Evolutionary conservation across 179 eudicot species (phyloP).

Genomic region (Patellifolia procumbens): DNA sequence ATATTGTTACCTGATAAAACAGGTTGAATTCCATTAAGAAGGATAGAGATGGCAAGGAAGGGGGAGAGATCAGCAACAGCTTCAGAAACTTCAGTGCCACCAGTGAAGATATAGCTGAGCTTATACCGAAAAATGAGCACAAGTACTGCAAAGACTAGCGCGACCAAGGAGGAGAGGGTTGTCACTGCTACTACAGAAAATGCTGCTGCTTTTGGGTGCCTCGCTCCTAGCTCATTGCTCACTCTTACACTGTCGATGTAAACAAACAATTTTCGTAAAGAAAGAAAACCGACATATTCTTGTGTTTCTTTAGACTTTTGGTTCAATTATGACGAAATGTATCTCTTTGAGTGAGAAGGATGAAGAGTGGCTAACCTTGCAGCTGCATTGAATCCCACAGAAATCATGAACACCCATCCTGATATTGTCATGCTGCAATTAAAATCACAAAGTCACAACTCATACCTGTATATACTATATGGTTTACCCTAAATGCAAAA

Average conservation of each 20-base stretch:
- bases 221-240: constrained; percentile 60
- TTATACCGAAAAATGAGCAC: constrained; percentile 44
- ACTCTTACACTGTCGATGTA: constrained; percentile 52
- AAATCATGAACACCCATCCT: constrained; percentile 59
- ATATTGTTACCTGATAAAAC: constrained; percentile 40
- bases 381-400: constrained; percentile 60
- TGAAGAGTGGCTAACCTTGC: constrained; percentile 40
- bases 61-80: constrained; percentile 60
- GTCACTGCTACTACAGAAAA: constrained; percentile 52
- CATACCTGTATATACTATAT: background rate
- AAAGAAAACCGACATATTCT: too few species aligned
- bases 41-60: constrained; percentile 39
- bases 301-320: background rate
- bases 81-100: constrained; percentile 41
- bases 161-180: constrained; percentile 32
- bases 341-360: background rate
- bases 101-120: constrained; percentile 50
- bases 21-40: constrained; percentile 50
- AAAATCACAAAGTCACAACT: constrained; percentile 9
- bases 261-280: background rate
- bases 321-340: background rate
- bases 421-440: constrained; percentile 44
- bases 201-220: constrained; percentile 56
- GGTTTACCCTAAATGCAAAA: too few species aligned
- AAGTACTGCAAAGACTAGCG: constrained; percentile 35